These are phyloP conservation scores for Candida pseudoviswanathii DNA, from an alignment of 1,139 yeast species.

Conservation along the genomic window DNA sequence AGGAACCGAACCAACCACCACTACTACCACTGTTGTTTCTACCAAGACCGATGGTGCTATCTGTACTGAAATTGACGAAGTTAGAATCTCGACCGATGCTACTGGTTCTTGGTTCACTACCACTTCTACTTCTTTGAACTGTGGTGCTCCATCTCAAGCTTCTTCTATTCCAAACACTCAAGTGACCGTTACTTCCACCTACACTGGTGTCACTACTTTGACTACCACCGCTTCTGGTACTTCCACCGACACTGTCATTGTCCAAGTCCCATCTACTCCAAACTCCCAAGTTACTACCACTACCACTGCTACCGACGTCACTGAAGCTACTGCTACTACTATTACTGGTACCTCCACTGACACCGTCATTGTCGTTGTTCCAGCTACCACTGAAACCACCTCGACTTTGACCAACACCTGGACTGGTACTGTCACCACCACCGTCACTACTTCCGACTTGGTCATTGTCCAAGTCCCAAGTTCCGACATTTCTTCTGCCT, in stretches of 20 bases:
- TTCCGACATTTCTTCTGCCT: not conserved
- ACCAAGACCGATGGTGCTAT: constrained; percentile 18
- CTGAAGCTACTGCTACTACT: constrained; percentile 5
- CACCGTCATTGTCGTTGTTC: constrained; percentile 4
- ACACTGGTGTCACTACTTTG: constrained; percentile 9
- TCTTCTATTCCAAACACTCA: constrained; percentile 7
- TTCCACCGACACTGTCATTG: constrained; percentile 7
- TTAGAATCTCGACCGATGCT: constrained; percentile 4
- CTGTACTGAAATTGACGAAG: constrained; percentile 15
- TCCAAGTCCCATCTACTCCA: constrained; percentile 7
- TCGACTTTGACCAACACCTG: constrained; percentile 5
- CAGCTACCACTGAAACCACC: not conserved
- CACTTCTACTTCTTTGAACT: constrained; percentile 2
- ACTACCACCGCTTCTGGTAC: constrained; percentile 3
- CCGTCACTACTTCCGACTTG: not conserved
- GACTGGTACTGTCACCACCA: constrained; percentile 5
- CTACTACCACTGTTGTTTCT: constrained; percentile 19
- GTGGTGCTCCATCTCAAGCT: constrained; percentile 7
- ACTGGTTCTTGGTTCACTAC: constrained; percentile 5
- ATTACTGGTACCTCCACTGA: constrained; percentile 1
- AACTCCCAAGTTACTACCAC: constrained; percentile 7
- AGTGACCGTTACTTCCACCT: constrained; percentile 6
- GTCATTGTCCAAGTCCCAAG: constrained; percentile 7
- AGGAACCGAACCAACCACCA: constrained; percentile 10
- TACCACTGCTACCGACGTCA: constrained; percentile 1